These are phyloP conservation scores for Lactifluus subvellereus DNA, from an alignment of 768 basidiomycete genomes.

Conservation along the genomic window DNA sequence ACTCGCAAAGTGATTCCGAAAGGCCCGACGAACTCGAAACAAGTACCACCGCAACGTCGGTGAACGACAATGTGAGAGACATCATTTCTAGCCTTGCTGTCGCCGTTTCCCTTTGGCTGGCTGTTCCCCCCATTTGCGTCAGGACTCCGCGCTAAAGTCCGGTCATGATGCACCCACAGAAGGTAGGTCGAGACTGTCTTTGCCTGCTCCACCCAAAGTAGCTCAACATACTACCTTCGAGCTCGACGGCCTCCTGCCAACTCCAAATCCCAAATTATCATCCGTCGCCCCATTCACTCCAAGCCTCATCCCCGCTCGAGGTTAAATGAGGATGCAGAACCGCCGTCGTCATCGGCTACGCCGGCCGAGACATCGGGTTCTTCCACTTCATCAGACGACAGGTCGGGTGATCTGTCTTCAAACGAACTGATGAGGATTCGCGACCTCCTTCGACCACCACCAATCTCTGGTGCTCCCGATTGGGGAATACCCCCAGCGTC, in stretches of 20 bases:
- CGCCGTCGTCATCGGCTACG: not conserved
- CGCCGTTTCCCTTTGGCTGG: slow-evolving; percentile 26
- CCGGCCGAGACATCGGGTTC: slow-evolving; percentile 8
- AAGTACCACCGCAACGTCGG: not conserved
- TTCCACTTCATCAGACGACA: slow-evolving; percentile 11
- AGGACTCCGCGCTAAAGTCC: slow-evolving; percentile 24
- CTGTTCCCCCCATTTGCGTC: slow-evolving; percentile 22
- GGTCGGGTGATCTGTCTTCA: not conserved
- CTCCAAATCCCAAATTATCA: slow-evolving; percentile 24
- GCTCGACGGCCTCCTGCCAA: slow-evolving; percentile 8
- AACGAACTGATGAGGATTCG: slow-evolving; percentile 51
- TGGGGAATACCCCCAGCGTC: slow-evolving; percentile 74
- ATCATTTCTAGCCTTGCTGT: slow-evolving; percentile 22
- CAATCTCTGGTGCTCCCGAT: slow-evolving; percentile 56
- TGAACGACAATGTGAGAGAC: slow-evolving; percentile 25
- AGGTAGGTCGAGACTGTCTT: slow-evolving; percentile 3
- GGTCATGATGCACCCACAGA: slow-evolving; percentile 13
- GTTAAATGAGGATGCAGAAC: slow-evolving; percentile 13
- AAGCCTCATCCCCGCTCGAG: slow-evolving; percentile 22
- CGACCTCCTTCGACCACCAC: slow-evolving; percentile 52
- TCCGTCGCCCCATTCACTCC: slow-evolving; percentile 18
- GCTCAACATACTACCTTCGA: not conserved
- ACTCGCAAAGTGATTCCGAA: slow-evolving; percentile 25
- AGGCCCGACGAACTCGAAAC: not conserved
- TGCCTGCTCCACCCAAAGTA: not conserved